phyloP scores from a whole-genome alignment of 176 grass and related monocot genomes.

The Juncus inflexus region DNA sequence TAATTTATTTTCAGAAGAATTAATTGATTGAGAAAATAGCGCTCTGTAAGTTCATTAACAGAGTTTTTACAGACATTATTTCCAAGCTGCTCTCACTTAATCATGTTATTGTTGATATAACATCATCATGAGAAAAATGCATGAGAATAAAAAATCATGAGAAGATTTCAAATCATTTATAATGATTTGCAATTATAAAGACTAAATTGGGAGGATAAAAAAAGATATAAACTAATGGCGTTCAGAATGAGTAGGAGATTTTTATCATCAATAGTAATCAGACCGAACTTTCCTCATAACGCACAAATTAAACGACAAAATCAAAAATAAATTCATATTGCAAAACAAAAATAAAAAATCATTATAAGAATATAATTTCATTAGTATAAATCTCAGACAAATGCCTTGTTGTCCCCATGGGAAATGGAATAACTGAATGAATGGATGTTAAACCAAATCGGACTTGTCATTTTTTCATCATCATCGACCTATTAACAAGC shows the following conservation, averaged over 20 bases:
- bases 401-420: slow-evolving; percentile 24
- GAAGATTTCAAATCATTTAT: too few relatives aligned
- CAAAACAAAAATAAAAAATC: not conserved
- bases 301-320: not conserved
- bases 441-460: slow-evolving; percentile 25
- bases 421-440: slow-evolving; percentile 8
- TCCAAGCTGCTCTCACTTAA: too few relatives aligned
- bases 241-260: slow-evolving; percentile 34
- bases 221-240: not conserved
- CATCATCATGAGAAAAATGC: too few relatives aligned
- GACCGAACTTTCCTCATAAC: slow-evolving; percentile 23
- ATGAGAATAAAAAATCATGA: too few relatives aligned
- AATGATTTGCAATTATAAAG: not conserved
- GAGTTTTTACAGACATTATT: too few relatives aligned
- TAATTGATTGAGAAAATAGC: too few relatives aligned
- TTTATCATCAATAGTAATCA: slow-evolving; percentile 9
- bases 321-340: not conserved
- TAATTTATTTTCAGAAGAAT: too few relatives aligned
- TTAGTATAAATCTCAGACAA: slow-evolving; percentile 24
- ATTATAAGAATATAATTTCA: too few relatives aligned
- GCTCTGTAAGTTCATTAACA: too few relatives aligned
- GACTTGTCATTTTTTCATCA: slow-evolving; percentile 30
- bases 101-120: too few relatives aligned
- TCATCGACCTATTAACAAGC: slow-evolving; percentile 12
- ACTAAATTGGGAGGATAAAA: not conserved